Base-by-base conservation (phyloP, 768 basidiomycete species). In the Suillus plorans region DNA sequence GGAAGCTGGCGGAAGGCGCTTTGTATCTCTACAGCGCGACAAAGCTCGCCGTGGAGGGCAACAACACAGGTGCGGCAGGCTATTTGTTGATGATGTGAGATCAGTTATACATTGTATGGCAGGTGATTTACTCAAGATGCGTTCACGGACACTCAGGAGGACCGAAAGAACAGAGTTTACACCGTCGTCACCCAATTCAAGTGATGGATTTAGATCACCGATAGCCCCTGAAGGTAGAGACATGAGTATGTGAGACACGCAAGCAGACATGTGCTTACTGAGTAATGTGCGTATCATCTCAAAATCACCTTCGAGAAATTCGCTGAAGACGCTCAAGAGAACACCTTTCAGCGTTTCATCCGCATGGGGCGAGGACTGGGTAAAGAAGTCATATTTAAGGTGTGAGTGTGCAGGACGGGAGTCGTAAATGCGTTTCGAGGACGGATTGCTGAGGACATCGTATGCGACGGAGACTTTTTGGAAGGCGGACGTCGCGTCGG, bases 381-480 rank as follows among this genome's bases (percentile, higher is more conserved):
- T 76, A 69, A 88, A 87, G 53, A 86, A 82, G 70, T 89, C 84
- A 70, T 83, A 86, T 28, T 59, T 42, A 37, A 76, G 74, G 25
- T 61, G 68, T 31, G 79, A 77, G 28, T 80, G 76, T 12, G 80
- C 73, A 0, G 82, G 82, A 44, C 82, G 84, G 58, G 77, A 78
- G 72, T 95, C 94, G 72, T 95, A 95, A 41, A 84, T 67, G 16
- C 86, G 84, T 67, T 86, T 84, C 6, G 88, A 84, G 16, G 85
- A 79, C 1, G 94, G 90, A 61, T 88, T 87, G 69, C 88, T 89
- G 64, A 95, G 86, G 10, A 92, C 86, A 67, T 90, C 84, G 69
- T 94, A 95, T 2, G 94, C 93, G 18, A 92, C 85, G 6, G 91
- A 89, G 5, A 95, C 89, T 69, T 90, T 91, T 72, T 95, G 94